phyloP scores from a whole-genome alignment of 2,329 filamentous ascomycete genomes.

The Shiraia sp. region DNA sequence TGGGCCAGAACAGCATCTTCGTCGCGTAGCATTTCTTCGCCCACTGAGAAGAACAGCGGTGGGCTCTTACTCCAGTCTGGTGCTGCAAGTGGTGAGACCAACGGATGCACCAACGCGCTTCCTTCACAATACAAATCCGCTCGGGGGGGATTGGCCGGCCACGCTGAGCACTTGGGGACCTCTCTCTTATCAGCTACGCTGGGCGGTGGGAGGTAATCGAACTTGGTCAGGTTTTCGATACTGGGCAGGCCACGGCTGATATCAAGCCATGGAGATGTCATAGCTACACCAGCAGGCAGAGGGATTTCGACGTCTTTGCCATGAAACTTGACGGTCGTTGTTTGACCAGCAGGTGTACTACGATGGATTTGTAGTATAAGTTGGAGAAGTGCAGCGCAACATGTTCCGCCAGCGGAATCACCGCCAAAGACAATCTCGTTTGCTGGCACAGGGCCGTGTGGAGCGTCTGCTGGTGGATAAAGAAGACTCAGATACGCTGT shows the following conservation, averaged over 20 bases:
- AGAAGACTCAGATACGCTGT: slow-evolving; percentile 73
- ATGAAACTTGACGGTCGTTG: slow-evolving; percentile 61
- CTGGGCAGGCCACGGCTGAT: slow-evolving; percentile 66
- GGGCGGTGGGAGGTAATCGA: slow-evolving; percentile 65
- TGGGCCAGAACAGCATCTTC: slow-evolving; percentile 66
- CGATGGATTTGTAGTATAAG: slow-evolving; percentile 67
- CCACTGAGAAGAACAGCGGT: slow-evolving; percentile 69
- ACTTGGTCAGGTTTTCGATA: slow-evolving; percentile 56
- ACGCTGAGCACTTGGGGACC: slow-evolving; percentile 55
- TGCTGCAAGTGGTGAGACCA: slow-evolving; percentile 65
- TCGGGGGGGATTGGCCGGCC: slow-evolving; percentile 52
- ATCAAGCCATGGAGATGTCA: slow-evolving; percentile 73
- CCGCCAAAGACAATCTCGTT: slow-evolving; percentile 72
- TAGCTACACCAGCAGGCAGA: slow-evolving; percentile 67
- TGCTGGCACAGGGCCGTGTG: slow-evolving; percentile 67
- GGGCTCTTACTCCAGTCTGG: slow-evolving; percentile 65
- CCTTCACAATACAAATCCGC: slow-evolving; percentile 54
- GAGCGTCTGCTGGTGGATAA: slow-evolving; percentile 69
- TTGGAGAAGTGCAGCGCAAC: slow-evolving; percentile 69
- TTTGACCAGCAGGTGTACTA: slow-evolving; percentile 44
- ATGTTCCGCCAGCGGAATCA: slow-evolving; percentile 76
- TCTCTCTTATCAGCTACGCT: slow-evolving; percentile 39
- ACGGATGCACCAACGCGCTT: slow-evolving; percentile 62
- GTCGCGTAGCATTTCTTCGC: slow-evolving; percentile 73
- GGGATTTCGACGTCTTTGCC: slow-evolving; percentile 62